Base-by-base conservation (phyloP, 345 rosid genomes). In the Diplotaxis tenuifolia region DNA sequence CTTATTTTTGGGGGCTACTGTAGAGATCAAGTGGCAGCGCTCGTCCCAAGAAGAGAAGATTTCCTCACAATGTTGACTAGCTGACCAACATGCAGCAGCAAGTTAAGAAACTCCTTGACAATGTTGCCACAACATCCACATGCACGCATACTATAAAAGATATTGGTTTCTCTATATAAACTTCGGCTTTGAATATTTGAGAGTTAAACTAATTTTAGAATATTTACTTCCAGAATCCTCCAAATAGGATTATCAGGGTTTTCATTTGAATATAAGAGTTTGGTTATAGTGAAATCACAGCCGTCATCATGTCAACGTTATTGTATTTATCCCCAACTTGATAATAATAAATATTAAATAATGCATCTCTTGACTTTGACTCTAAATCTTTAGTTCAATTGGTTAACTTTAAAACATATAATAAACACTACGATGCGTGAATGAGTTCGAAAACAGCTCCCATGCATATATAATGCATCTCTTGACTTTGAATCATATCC, bases 91-190 rank as follows among this genome's bases (percentile, higher is more conserved):
- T 36, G 68, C 62, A 65, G 67, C 72, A 58, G 62, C 67, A 76
- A 25, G 36, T 76, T 65, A 71, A 76, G 80, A 65, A 57, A 27
- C 1, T 76, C 6, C 72, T 70, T 70, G 57, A 71, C 67, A 34
- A 49, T 65, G 75, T 58, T 62, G 75, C 45, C 45, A 38, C 45
- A n/a, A 38, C 47, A 38, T 38, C 47, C 47, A 11, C 45, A 38
- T 38, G 45, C 45, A 38, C 4, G 45, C 45, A 38, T 12, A 12
- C 47, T 38, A 12, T 1, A 12, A 38, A 38, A 12, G 15, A 11
- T 38, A 38, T 38, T 12, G 15, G 15, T 38, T 38, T 38, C 47
- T 11, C 47, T 38, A 32, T 38, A 12, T 38, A 38, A 38, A 38
- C 6, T 4, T 11, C 15, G 45, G 1, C 45, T 38, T 38, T 38